Evolutionary conservation across 73 alveolate genomes (phyloP), one percentile per base, ranked within the genome.

Genomic region (Durusdinium trenchii): DNA sequence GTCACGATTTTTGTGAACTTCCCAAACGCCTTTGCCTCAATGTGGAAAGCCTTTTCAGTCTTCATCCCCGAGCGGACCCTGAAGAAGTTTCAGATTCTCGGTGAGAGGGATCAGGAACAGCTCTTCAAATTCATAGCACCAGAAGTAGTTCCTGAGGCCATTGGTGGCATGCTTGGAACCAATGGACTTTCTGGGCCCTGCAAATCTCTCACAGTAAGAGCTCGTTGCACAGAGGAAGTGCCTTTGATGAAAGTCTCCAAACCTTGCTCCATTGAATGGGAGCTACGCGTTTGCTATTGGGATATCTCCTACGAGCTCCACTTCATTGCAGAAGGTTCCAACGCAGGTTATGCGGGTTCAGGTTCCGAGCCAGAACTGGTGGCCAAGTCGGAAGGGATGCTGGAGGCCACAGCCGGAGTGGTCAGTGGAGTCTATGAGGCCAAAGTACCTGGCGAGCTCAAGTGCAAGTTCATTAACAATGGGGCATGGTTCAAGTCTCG

Each of bases 401-500:
- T 91, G 30, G 89, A 91, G 60, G 86, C 97, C 26, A 47, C 97
- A 1, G 97, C 64, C 35, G 97, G 97, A 2, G 81, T 91, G 5
- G 61, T 91, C 9, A 45, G 87, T 16, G 97, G 97, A n/a, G 86
- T 67, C 57, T 91, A 91, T 23, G 87, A 36, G 76, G 97, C 97
- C 5, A 91, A 91, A 36, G 28, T 38, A 40, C 76, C 97, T 18
- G 97, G 97, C 14, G 97, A 91, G 87, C 75, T 91, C 60, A 64
- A 40, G 32, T 91, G 97, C 75, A 76, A 67, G 76, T 91, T 91
- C 97, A 91, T 91, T 87, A 91, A 91, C 89, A 91, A 69, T 50
- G 97, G 97, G 3, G 97, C 97, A 18, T 91, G 97, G 97, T 91
- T 91, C 87, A 91, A 91, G 57, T 91, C 97, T 12, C 97, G 97